These are phyloP conservation scores for Globisporangium paddicum DNA, from an alignment of 352 stramenopile species.

Conservation along the genomic window DNA sequence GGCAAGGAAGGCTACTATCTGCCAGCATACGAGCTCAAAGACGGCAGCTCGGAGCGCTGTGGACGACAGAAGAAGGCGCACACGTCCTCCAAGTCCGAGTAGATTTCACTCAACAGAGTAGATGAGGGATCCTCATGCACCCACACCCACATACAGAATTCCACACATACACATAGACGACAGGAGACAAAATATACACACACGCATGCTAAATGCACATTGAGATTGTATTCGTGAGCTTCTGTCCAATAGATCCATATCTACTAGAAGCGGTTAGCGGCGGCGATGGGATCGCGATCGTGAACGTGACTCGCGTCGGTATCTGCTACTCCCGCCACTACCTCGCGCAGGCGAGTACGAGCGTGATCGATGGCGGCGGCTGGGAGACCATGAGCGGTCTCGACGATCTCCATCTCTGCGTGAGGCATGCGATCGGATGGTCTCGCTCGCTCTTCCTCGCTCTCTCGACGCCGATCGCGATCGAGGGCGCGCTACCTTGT, in stretches of 20 bases:
- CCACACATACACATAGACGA: conserved; percentile 7
- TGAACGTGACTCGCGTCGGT: too few species aligned
- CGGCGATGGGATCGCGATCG: conserved; percentile 2
- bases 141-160: not conserved
- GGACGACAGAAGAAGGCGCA: conserved; percentile 73
- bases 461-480: conserved; percentile 2
- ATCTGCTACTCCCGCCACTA: too few species aligned
- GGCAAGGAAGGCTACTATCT: conserved; percentile 59
- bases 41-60: conserved; percentile 66
- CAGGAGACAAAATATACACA: not conserved
- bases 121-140: not conserved
- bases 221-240: not conserved
- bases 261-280: too few species aligned
- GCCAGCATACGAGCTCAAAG: conserved; percentile 61
- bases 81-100: conserved; percentile 53
- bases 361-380: too few species aligned
- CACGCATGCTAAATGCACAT: not conserved
- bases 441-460: not conserved
- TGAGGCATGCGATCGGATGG: not conserved
- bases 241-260: too few species aligned
- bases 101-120: not conserved
- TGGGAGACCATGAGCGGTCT: too few species aligned
- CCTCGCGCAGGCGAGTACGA: not conserved
- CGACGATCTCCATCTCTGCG: not conserved
- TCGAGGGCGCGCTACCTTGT: not conserved